Conservation (phyloP, 2,329 filamentous ascomycete genomes). For the Fusarium cyanostomum region DNA sequence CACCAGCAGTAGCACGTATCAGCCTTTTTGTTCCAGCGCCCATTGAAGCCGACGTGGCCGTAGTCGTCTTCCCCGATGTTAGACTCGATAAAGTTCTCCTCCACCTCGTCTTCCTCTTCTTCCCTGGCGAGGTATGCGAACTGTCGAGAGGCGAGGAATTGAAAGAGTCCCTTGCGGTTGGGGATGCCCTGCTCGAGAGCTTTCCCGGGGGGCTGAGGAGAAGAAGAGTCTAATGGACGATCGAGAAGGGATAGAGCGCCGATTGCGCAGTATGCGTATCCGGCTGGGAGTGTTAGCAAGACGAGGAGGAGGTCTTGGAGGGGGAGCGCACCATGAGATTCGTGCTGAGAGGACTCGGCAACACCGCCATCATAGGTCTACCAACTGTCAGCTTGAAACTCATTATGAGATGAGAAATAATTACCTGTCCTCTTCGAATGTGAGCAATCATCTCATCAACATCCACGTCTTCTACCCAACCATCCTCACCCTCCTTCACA, state of each 20-base stretch:
- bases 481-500: conserved; percentile 58
- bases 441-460: conserved; percentile 75
- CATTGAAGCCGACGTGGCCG: conserved; percentile 81
- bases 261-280: conserved; percentile 90
- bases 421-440: conserved; percentile 70
- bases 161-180: conserved; percentile 46
- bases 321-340: conserved; percentile 76
- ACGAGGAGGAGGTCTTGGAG: not conserved
- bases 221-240: conserved; percentile 57
- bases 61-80: conserved; percentile 47
- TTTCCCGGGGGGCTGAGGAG: conserved; percentile 23
- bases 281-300: conserved; percentile 62
- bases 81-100: conserved; percentile 50
- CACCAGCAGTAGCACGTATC: conserved; percentile 98
- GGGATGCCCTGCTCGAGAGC: conserved; percentile 50
- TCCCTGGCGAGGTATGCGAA: conserved; percentile 64
- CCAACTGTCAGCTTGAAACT: conserved; percentile 4
- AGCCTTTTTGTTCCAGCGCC: conserved; percentile 87
- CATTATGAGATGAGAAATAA: not conserved
- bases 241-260: conserved; percentile 80
- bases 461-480: conserved; percentile 76
- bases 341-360: conserved; percentile 78
- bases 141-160: conserved; percentile 73
- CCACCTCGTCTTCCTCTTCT: conserved; percentile 57
- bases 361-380: conserved; percentile 88